Evolutionary conservation across 768 basidiomycete genomes (phyloP).

Genomic region (Calocybe gangraenosa): DNA sequence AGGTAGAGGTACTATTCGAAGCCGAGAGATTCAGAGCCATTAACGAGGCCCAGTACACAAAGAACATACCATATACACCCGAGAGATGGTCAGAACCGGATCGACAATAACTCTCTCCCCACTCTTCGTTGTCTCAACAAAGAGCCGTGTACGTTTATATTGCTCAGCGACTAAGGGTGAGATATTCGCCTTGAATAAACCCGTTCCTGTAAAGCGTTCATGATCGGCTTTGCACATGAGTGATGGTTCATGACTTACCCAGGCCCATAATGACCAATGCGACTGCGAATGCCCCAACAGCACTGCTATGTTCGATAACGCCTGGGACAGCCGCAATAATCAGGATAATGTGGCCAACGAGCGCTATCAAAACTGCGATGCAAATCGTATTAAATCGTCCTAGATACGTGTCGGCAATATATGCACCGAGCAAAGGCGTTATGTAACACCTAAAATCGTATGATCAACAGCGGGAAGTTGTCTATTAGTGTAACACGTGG

Average conservation of each 20-base stretch:
- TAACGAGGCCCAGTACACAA: no score
- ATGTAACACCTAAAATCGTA: constrained; percentile 67
- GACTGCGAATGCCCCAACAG: constrained; percentile 24
- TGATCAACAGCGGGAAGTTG: neutral
- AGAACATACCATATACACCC: constrained; percentile 66
- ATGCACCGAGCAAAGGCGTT: constrained; percentile 66
- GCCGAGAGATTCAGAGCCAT: no score
- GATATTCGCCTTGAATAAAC: constrained; percentile 75
- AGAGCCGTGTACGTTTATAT: no score
- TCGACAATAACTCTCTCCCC: constrained; percentile 76
- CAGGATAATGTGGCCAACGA: constrained; percentile 64
- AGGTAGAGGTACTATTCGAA: constrained; percentile 68
- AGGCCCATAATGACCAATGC: constrained; percentile 61
- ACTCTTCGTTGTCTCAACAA: constrained; percentile 40
- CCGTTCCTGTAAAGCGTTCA: constrained; percentile 61
- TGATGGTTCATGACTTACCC: constrained; percentile 19
- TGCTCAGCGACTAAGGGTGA: constrained; percentile 76
- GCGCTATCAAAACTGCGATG: constrained; percentile 51
- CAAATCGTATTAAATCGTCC: constrained; percentile 76
- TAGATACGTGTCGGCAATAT: constrained; percentile 66
- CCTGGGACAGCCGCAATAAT: constrained; percentile 63
- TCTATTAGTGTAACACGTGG: neutral
- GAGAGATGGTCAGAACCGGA: constrained; percentile 59
- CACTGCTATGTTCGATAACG: constrained; percentile 25
- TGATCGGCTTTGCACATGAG: constrained; percentile 33